Evolutionary conservation across 1,284 basidiomycete genomes (phyloP), one percentile per base, ranked within the genome.

Genomic region (Tilletiaria anomala): DNA sequence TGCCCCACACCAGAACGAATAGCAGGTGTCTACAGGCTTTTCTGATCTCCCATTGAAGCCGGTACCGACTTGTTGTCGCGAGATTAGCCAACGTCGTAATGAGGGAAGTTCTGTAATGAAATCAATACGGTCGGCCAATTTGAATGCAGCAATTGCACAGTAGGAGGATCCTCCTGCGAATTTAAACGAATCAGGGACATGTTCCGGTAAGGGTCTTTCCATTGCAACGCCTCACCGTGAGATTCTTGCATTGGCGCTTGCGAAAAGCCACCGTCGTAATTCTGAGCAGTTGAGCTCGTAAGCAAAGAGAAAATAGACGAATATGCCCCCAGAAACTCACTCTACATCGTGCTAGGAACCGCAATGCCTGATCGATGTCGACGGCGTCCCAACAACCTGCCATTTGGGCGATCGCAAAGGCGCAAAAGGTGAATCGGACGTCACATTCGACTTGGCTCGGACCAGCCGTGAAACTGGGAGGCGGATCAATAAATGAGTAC

Each of bases 261-360:
- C 0, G 82, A 84, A 58, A 85, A 96, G 0, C 84, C 88, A 17
- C 88, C 88, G 72, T 96, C 89, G 62, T 86, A 86, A 8, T 80
- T 80, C 85, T 93, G 61, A 6, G 19, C 20, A 24, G 17, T 4
- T 17, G n/a, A 20, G 5, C 36, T 29, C 3, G 18, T 17, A 32
- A 6, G 6, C 18, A 15, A 17, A 4, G 11, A 35, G 3, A 19
- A 5, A 12, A 10, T 6, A 35, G 2, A 36, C 5, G 6, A 3
- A 10, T n/a, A 17, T 18, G 21, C 2, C 17, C 23, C 24, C 35
- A 26, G 18, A 5, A 6, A 42, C 32, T 42, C 40, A 39, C 35
- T 22, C 44, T 42, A 44, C 61, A 54, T 0, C 26, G 35, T 5
- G 41, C 20, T 22, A 91, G 73, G 56, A 80, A 91, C 2, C 51